These are phyloP conservation scores for Tylopilus rubrobrunneus DNA, from an alignment of 768 basidiomycete genomes.

Conservation along the genomic window DNA sequence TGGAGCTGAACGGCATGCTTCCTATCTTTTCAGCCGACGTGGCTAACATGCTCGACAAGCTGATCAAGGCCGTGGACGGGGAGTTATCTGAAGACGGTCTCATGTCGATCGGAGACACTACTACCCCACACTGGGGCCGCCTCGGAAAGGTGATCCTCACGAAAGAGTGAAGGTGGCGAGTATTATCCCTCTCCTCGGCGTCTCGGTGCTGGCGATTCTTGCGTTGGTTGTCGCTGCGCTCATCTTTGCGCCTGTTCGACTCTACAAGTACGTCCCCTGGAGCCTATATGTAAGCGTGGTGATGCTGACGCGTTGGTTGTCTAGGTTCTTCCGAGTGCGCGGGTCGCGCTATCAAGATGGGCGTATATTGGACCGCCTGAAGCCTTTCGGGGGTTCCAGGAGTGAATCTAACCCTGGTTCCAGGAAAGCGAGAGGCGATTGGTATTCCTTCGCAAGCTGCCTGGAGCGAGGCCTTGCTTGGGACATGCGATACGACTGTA, in stretches of 20 bases:
- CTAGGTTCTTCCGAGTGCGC: no score
- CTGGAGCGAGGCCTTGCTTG: no score
- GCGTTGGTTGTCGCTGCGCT: constrained; percentile 8
- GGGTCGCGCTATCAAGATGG: no score
- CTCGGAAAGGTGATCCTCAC: constrained; percentile 1
- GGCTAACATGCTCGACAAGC: not conserved
- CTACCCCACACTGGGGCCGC: constrained; percentile 9
- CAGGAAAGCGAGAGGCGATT: not conserved
- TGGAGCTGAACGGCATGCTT: not conserved
- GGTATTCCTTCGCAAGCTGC: no score
- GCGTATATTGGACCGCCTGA: no score
- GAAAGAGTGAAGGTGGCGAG: not conserved
- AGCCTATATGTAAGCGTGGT: not conserved
- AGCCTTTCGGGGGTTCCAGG: no score
- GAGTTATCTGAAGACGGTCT: constrained; percentile 9
- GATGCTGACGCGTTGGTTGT: not conserved
- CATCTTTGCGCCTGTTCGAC: constrained; percentile 1
- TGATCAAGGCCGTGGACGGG: constrained; percentile 5
- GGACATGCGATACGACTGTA: no score
- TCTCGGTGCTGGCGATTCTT: constrained; percentile 4
- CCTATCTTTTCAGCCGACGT: not conserved
- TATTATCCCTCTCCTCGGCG: not conserved
- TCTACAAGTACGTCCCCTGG: constrained; percentile 8
- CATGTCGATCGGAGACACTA: constrained; percentile 4
- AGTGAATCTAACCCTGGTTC: no score